phyloP scores from a whole-genome alignment of 768 basidiomycete genomes.

The Amanita exitialis region DNA sequence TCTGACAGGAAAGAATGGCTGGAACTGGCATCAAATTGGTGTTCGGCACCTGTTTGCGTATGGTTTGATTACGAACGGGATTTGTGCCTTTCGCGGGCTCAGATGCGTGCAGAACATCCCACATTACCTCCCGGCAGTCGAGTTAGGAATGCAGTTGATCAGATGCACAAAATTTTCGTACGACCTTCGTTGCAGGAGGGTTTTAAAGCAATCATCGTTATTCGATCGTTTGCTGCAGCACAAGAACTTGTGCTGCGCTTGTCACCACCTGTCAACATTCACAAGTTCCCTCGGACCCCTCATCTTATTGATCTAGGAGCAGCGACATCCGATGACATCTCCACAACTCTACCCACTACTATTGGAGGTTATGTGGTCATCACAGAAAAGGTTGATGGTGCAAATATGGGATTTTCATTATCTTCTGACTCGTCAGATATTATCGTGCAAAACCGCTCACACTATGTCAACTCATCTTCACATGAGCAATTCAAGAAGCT shows the following conservation, averaged over 20 bases:
- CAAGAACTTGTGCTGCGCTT: conserved; percentile 34
- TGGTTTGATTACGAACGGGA: conserved; percentile 44
- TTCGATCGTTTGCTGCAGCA: conserved; percentile 42
- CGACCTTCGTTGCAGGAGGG: conserved; percentile 40
- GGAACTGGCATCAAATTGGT: conserved; percentile 37
- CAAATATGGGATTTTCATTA: conserved; percentile 42
- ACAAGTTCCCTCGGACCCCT: conserved; percentile 54
- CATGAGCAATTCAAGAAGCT: conserved; percentile 56
- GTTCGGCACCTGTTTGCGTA: conserved; percentile 32
- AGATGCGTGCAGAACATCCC: conserved; percentile 47
- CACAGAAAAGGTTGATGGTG: conserved; percentile 59
- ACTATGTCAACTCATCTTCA: conserved; percentile 42
- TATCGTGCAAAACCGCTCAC: conserved; percentile 52
- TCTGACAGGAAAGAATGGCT: conserved; percentile 42
- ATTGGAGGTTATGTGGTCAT: conserved; percentile 28
- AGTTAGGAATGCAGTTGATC: conserved; percentile 44
- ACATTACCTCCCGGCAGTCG: conserved; percentile 45
- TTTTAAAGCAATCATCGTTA: conserved; percentile 36
- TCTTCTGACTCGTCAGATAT: conserved; percentile 34
- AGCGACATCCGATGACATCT: conserved; percentile 43
- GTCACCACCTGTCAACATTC: conserved; percentile 30
- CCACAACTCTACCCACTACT: neutral
- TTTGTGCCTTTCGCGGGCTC: conserved; percentile 44
- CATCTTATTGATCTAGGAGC: conserved; percentile 52
- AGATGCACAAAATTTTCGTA: conserved; percentile 38